phyloP scores from a whole-genome alignment of 768 basidiomycete genomes.

The Naganishia randhawae region DNA sequence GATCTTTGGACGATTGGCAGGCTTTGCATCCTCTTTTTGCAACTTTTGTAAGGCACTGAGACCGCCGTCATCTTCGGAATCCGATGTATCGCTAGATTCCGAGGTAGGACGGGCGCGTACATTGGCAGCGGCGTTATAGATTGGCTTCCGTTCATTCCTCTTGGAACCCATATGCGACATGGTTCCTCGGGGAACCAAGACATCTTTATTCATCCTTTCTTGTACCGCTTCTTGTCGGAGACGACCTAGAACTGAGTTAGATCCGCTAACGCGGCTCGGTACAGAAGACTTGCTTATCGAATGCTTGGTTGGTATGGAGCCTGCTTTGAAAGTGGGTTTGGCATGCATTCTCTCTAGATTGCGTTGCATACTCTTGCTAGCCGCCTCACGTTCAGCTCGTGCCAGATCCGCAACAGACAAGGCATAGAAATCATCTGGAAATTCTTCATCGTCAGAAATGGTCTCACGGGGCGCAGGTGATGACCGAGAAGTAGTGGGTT shows the following conservation, averaged over 20 bases:
- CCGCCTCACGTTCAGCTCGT: constrained; percentile 15
- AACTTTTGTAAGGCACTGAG: constrained; percentile 61
- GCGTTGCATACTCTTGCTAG: constrained; percentile 4
- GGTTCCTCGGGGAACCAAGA: constrained; percentile 10
- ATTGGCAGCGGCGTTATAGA: constrained; percentile 18
- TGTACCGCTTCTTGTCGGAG: constrained; percentile 24
- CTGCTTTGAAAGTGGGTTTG: constrained; percentile 34
- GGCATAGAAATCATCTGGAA: constrained; percentile 17
- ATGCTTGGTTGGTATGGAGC: constrained; percentile 30
- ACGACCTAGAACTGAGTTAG: constrained; percentile 19
- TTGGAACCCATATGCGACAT: background rate
- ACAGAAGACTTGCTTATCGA: background rate
- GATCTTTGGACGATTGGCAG: constrained; percentile 12
- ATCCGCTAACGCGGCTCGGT: constrained; percentile 5
- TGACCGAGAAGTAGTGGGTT: background rate
- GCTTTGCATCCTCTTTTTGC: constrained; percentile 57
- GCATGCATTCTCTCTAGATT: constrained; percentile 26
- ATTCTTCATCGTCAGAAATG: constrained; percentile 40
- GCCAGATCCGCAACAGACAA: constrained; percentile 20
- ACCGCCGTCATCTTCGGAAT: constrained; percentile 41
- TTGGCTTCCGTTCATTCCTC: background rate
- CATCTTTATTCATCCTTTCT: constrained; percentile 24
- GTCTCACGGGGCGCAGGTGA: background rate
- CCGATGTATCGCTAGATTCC: constrained; percentile 19
- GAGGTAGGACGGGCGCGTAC: constrained; percentile 9